A percentile compares a stretch with the other conserved stretches of the same genome.
These are phyloP conservation scores for Diplogelasinospora grovesii DNA, from an alignment of 495 filamentous ascomycete species.

Conservation along the genomic window DNA sequence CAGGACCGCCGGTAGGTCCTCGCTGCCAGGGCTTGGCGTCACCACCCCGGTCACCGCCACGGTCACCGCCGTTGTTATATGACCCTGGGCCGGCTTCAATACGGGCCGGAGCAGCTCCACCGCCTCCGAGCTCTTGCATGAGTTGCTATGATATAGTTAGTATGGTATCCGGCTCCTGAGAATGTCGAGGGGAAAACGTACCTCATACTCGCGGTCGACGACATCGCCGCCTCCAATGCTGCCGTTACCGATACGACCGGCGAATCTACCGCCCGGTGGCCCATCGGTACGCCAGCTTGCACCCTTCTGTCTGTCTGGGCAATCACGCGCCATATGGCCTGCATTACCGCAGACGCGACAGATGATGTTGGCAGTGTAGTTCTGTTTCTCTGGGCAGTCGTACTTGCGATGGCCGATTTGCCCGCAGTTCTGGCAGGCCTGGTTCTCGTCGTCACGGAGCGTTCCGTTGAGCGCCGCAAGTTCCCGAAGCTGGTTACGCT, in stretches of 20 bases:
- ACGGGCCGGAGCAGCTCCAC: conserved; percentile 62
- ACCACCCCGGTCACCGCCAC: conserved; percentile 27
- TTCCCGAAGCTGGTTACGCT: conserved; percentile 95
- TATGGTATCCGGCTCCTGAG: conserved; percentile 2
- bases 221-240: conserved; percentile 69
- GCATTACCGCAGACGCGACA: conserved; percentile 85
- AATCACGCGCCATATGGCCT: conserved; percentile 46
- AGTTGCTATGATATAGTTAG: conserved; percentile 64
- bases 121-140: conserved; percentile 86
- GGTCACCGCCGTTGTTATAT: conserved; percentile 35
- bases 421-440: conserved; percentile 98
- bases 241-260: conserved; percentile 61
- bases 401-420: conserved; percentile 99
- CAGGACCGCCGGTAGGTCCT: conserved; percentile 78
- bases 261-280: conserved; percentile 33
- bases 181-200: conserved; percentile 36
- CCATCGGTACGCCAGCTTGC: conserved; percentile 82
- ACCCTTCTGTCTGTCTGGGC: conserved; percentile 85
- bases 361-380: conserved; percentile 98
- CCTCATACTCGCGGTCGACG: conserved; percentile 91
- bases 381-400: conserved; percentile 95
- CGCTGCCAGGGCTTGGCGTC: conserved; percentile 76
- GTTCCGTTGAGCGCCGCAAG: conserved; percentile 97
- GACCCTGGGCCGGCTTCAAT: conserved; percentile 81
- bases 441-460: conserved; percentile 96